Evolutionary conservation across 176 grass and related monocot genomes (phyloP).

Genomic region (Oryza brachyantha): DNA sequence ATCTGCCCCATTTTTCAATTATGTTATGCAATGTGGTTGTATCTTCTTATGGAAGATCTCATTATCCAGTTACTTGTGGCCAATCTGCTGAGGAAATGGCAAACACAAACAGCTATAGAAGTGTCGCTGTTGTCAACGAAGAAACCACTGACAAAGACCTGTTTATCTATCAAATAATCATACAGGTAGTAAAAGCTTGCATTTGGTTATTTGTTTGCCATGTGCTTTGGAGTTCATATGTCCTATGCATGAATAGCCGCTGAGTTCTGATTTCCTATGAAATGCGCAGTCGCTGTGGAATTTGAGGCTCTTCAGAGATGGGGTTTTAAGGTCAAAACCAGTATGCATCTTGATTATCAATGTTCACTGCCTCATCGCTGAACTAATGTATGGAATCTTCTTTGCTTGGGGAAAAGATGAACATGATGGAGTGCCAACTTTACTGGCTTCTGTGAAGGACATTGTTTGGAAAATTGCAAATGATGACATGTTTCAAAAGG

Average conservation of each 20-base stretch:
- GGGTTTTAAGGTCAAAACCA: background rate
- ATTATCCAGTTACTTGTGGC: conserved; percentile 4
- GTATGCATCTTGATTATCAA: background rate
- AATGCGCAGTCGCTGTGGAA: conserved; percentile 2
- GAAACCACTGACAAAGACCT: conserved; percentile 9
- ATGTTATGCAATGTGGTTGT: background rate
- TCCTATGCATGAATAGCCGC: background rate
- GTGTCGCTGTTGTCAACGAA: background rate
- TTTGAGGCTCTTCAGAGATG: conserved; percentile 1
- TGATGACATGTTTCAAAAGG: conserved; percentile 7
- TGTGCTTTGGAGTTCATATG: too few species aligned
- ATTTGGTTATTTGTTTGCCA: background rate
- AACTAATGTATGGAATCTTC: background rate
- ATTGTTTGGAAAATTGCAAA: background rate
- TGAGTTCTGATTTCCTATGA: conserved; percentile 12
- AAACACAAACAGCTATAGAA: background rate
- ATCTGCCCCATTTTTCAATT: background rate
- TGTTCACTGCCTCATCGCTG: background rate
- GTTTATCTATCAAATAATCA: background rate
- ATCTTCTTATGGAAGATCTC: background rate
- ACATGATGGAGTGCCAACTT: background rate
- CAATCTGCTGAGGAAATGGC: background rate
- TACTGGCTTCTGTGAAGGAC: conserved; percentile 1
- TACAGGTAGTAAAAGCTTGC: background rate
- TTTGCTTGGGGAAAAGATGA: conserved; percentile 19